Percentiles rank a stretch among this genome's conserved stretches.
Evolutionary conservation across 306 rosid species (phyloP).

Genomic region (Fragaria vesca): DNA sequence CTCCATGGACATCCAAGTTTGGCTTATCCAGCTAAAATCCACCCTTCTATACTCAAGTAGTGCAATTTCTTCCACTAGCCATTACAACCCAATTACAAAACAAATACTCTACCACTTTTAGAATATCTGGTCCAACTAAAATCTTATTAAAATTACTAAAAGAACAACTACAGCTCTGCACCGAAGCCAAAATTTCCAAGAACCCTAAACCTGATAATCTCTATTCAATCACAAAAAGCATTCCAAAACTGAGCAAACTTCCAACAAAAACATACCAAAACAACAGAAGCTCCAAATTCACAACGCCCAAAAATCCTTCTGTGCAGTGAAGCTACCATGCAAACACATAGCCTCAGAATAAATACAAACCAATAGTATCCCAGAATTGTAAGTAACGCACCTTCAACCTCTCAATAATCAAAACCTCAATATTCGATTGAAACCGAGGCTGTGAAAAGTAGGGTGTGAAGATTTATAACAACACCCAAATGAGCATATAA

Average conservation of each 20-base stretch:
- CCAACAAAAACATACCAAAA: background rate
- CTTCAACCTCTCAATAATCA: background rate
- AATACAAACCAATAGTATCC: background rate
- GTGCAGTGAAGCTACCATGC: background rate
- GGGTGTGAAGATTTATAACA: background rate
- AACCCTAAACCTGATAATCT: constrained; percentile 15
- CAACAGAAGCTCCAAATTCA: constrained; percentile 7
- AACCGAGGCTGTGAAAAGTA: background rate
- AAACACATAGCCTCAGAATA: constrained; percentile 4
- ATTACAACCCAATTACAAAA: constrained; percentile 13
- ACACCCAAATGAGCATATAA: background rate
- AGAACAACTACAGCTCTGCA: background rate
- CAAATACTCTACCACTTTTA: background rate
- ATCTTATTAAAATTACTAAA: constrained; percentile 2
- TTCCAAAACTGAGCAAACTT: constrained; percentile 3
- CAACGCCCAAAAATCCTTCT: background rate
- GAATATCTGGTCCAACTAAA: background rate
- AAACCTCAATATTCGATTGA: background rate
- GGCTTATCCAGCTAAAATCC: constrained; percentile 19
- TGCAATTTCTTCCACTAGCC: constrained; percentile 18
- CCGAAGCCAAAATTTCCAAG: background rate
- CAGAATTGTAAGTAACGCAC: background rate
- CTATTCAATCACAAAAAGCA: constrained; percentile 8
- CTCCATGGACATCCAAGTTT: constrained; percentile 43
- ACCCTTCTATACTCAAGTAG: constrained; percentile 6